Evolutionary conservation across 192 early-diverging fungal species (phyloP).

Genomic region (Backusella westeae): DNA sequence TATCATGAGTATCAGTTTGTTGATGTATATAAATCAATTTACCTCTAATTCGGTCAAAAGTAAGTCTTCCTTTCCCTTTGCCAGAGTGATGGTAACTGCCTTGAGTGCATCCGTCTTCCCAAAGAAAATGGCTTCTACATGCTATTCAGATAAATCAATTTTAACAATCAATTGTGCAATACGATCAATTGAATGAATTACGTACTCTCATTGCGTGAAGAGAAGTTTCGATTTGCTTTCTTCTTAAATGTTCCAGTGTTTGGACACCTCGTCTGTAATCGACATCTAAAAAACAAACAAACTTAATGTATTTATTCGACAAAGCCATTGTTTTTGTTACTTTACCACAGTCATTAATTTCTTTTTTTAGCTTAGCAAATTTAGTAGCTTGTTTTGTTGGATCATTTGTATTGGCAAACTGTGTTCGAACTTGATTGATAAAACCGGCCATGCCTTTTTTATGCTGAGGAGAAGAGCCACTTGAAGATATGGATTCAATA

Average conservation of each 20-base stretch:
- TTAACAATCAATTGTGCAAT: neutral
- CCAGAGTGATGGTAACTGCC: neutral
- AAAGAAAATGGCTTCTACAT: slow-evolving; percentile 9
- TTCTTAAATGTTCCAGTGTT: slow-evolving; percentile 20
- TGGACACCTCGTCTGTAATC: slow-evolving; percentile 25
- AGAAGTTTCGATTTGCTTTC: slow-evolving; percentile 18
- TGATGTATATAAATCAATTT: neutral
- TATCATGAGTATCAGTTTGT: neutral
- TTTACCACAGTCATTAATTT: slow-evolving; percentile 29
- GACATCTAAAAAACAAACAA: slow-evolving; percentile 4
- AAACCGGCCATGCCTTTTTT: slow-evolving; percentile 28
- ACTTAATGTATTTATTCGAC: neutral
- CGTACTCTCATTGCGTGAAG: slow-evolving; percentile 18
- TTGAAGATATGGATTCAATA: slow-evolving; percentile 6
- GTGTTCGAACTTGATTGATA: slow-evolving; percentile 21
- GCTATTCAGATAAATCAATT: neutral
- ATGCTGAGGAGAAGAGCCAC: neutral
- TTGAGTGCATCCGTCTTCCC: slow-evolving; percentile 15
- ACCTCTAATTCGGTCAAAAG: slow-evolving; percentile 10
- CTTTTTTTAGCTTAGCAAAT: slow-evolving; percentile 31
- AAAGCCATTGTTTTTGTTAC: neutral
- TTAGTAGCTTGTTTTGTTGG: slow-evolving; percentile 22
- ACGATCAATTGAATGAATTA: neutral
- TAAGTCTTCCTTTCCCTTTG: neutral
- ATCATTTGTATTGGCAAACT: slow-evolving; percentile 16